phyloP scores from a whole-genome alignment of 371 early-diverging fungal species.

The Syncephalastrum racemosum region DNA sequence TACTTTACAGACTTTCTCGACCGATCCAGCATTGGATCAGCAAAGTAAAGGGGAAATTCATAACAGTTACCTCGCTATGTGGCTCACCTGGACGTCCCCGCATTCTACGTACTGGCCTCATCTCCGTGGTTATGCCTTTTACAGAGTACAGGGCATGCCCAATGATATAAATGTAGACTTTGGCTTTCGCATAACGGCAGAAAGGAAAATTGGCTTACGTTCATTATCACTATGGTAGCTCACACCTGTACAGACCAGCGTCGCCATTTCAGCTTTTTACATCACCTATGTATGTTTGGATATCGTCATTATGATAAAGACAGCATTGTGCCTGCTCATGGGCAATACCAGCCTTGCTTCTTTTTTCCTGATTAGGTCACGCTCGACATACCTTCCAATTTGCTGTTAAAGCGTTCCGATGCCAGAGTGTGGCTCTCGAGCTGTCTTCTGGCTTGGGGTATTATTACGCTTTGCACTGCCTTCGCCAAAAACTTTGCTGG shows the following conservation, averaged over 20 bases:
- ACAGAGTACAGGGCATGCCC: not conserved
- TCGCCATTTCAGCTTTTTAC: slow-evolving; percentile 31
- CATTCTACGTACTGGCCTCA: too few relatives aligned
- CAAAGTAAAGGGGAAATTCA: slow-evolving; percentile 25
- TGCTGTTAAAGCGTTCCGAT: slow-evolving; percentile 23
- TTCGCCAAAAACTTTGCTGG: slow-evolving; percentile 24
- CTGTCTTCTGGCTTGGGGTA: slow-evolving; percentile 36
- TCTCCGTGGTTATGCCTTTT: not conserved
- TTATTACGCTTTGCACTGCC: slow-evolving; percentile 27
- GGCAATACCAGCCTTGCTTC: too few relatives aligned
- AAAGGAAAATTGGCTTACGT: not conserved
- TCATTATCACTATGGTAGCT: slow-evolving; percentile 18
- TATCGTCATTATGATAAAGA: too few relatives aligned
- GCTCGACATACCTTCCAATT: slow-evolving; percentile 37
- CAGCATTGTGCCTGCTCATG: too few relatives aligned
- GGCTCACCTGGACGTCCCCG: too few relatives aligned
- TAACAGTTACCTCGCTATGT: too few relatives aligned
- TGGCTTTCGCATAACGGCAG: not conserved
- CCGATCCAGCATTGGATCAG: slow-evolving; percentile 38
- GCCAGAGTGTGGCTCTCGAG: slow-evolving; percentile 27
- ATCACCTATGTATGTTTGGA: slow-evolving; percentile 23
- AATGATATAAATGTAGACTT: not conserved
- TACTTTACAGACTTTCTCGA: slow-evolving; percentile 37
- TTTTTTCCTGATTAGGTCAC: slow-evolving; percentile 5
- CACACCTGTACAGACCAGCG: slow-evolving; percentile 21